A percentile compares a stretch with the other conserved stretches of the same genome.
phyloP scores from a whole-genome alignment of 768 basidiomycete species.

The Leccinum broughii region DNA sequence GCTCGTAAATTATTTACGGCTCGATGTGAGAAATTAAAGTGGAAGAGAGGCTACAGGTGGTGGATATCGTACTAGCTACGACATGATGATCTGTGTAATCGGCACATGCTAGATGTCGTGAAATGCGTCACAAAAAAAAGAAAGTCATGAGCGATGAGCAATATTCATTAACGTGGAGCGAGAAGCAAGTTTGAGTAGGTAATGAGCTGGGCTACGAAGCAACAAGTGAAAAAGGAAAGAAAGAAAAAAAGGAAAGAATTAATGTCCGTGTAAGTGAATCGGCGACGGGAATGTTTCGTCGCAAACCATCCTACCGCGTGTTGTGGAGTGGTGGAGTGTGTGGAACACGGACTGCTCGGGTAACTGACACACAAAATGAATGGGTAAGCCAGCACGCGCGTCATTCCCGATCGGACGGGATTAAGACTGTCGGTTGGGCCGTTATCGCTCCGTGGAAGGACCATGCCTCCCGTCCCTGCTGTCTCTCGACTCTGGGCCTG shows the following conservation, averaged over 20 bases:
- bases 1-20: slow-evolving; percentile 26
- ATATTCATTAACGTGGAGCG: slow-evolving; percentile 8
- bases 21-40: slow-evolving; percentile 8
- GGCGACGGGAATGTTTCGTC: not conserved
- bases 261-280: slow-evolving; percentile 25
- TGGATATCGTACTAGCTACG: slow-evolving; percentile 17
- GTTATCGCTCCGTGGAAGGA: slow-evolving; percentile 30
- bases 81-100: slow-evolving; percentile 16
- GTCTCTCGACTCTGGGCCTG: slow-evolving; percentile 39
- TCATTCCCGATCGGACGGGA: slow-evolving; percentile 1
- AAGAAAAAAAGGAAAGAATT: slow-evolving; percentile 11
- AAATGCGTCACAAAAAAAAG: slow-evolving; percentile 18
- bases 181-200: slow-evolving; percentile 12
- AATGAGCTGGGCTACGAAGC: not conserved
- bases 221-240: not conserved
- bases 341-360: slow-evolving; percentile 17
- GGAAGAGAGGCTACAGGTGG: not conserved
- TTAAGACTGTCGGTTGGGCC: slow-evolving; percentile 2
- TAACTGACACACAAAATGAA: slow-evolving; percentile 2
- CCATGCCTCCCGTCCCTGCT: slow-evolving; percentile 32
- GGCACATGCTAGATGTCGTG: slow-evolving; percentile 23
- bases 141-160: not conserved
- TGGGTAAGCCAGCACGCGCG: slow-evolving; percentile 1
- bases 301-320: slow-evolving; percentile 9
- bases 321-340: slow-evolving; percentile 11